Evolutionary conservation across 345 rosid species (phyloP).

Genomic region (Eucalyptus viminalis): DNA sequence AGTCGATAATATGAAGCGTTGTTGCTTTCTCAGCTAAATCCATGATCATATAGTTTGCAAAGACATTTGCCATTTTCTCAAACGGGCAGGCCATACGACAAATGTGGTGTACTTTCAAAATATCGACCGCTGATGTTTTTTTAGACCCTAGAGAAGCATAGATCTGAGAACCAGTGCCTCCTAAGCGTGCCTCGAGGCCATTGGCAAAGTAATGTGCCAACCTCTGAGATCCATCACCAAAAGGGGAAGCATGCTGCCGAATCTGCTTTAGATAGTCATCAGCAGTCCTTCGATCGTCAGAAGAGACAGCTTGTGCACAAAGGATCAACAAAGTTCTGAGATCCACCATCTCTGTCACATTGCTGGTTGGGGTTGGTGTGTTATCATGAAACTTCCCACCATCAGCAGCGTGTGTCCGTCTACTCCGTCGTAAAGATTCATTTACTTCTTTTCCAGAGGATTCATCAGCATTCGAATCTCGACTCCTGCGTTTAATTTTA

Average conservation of each 20-base stretch:
- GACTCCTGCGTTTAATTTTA: background rate
- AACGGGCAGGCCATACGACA: constrained; percentile 43
- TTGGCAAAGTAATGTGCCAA: constrained; percentile 72
- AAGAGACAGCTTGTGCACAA: constrained; percentile 75
- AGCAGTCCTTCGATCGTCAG: constrained; percentile 54
- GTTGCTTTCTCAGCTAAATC: constrained; percentile 26
- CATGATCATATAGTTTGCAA: constrained; percentile 40
- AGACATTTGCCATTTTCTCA: constrained; percentile 37
- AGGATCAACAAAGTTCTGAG: constrained; percentile 54
- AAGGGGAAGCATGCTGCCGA: constrained; percentile 52
- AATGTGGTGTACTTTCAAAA: constrained; percentile 53
- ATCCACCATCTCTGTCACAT: constrained; percentile 44
- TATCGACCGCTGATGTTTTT: constrained; percentile 39
- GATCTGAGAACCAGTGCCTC: constrained; percentile 45
- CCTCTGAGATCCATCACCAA: constrained; percentile 64
- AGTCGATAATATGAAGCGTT: constrained; percentile 59
- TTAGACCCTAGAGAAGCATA: constrained; percentile 24
- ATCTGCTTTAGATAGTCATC: constrained; percentile 61
- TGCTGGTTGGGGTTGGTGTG: constrained; percentile 8
- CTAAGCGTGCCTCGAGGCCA: constrained; percentile 74
- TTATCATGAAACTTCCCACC: constrained; percentile 23
- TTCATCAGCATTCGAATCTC: background rate
- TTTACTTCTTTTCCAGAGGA: background rate
- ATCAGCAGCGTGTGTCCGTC: constrained; percentile 8
- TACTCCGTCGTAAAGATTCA: constrained; percentile 2